These are phyloP conservation scores for Diaporthe citri DNA, from an alignment of 2,329 filamentous ascomycete genomes.

Conservation along the genomic window DNA sequence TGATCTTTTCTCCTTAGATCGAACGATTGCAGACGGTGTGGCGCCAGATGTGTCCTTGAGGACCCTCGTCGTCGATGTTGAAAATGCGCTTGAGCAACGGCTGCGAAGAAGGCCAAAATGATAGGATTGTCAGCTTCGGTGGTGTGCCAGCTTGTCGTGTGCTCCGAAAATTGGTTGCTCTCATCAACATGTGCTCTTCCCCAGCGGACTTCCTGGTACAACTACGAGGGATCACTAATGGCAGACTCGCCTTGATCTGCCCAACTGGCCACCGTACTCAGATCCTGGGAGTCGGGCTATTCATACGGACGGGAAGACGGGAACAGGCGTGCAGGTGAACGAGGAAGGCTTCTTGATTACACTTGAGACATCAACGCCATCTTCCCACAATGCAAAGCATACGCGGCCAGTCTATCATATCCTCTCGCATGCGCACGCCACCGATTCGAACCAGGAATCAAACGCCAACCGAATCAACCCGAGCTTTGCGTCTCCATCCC, in stretches of 20 bases:
- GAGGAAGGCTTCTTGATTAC: background rate
- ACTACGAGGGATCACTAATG: background rate
- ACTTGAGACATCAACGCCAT: background rate
- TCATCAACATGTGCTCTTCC: background rate
- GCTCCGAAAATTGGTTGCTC: background rate
- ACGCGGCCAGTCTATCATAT: background rate
- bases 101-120: background rate
- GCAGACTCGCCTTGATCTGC: background rate
- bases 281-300: background rate
- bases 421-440: background rate
- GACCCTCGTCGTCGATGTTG: constrained; percentile 23
- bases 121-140: background rate
- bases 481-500: background rate
- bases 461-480: background rate
- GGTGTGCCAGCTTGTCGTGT: background rate
- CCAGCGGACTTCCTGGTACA: background rate
- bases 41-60: background rate
- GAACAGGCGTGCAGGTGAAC: background rate
- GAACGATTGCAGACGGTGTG: background rate
- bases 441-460: background rate
- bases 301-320: no score
- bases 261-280: background rate
- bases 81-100: background rate
- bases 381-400: background rate
- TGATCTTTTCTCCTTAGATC: background rate